Evolutionary conservation across 176 grass and related monocot genomes (phyloP).

Genomic region (Cymbopogon citratus): DNA sequence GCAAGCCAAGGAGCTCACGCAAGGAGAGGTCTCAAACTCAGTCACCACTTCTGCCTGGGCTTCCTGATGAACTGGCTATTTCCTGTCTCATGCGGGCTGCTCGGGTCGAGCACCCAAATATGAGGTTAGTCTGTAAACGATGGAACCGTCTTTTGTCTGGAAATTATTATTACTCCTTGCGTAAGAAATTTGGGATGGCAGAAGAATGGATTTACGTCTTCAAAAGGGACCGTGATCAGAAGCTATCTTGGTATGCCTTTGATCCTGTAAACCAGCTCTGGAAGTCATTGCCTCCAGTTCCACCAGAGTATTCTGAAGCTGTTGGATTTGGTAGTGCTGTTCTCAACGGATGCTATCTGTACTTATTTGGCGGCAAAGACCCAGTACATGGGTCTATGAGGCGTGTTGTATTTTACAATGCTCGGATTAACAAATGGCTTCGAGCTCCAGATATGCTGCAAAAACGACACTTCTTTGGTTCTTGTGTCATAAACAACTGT

Average conservation of each 20-base stretch:
- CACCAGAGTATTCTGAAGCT: conserved; percentile 66
- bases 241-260: conserved; percentile 91
- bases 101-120: conserved; percentile 54
- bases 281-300: conserved; percentile 80
- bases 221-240: conserved; percentile 76
- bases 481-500: conserved; percentile 84
- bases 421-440: conserved; percentile 84
- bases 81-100: conserved; percentile 76
- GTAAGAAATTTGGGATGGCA: conserved; percentile 64
- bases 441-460: conserved; percentile 88
- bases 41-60: conserved; percentile 72
- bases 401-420: conserved; percentile 89
- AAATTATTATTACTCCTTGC: conserved; percentile 84
- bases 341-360: conserved; percentile 76
- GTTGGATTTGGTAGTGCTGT: conserved; percentile 80
- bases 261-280: conserved; percentile 72
- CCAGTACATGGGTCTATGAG: conserved; percentile 75
- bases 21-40: conserved; percentile 55
- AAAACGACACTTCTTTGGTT: conserved; percentile 79
- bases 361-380: conserved; percentile 89
- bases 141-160: conserved; percentile 73
- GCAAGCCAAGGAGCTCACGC: conserved; percentile 51
- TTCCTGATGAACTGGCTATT: conserved; percentile 91
- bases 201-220: conserved; percentile 92
- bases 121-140: conserved; percentile 71